These are phyloP conservation scores for Astrothelium subdiscretum DNA, from an alignment of 495 filamentous ascomycete genomes.

Conservation along the genomic window DNA sequence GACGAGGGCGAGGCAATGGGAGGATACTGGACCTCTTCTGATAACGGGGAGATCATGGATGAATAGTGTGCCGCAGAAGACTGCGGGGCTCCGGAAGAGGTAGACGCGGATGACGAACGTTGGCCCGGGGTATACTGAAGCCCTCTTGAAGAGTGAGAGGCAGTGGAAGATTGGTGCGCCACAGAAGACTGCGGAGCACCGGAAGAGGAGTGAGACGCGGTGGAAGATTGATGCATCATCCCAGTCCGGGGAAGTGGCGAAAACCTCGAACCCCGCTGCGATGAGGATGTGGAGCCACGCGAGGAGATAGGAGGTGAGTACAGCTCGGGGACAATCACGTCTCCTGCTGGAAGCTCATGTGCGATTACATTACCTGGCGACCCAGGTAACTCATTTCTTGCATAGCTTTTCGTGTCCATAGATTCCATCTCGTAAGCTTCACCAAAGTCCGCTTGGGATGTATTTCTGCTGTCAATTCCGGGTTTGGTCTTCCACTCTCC, in stretches of 20 bases:
- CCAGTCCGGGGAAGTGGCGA: background rate
- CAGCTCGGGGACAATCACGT: background rate
- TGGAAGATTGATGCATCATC: background rate
- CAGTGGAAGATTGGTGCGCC: conserved; percentile 39
- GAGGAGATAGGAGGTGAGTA: background rate
- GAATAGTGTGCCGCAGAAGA: background rate
- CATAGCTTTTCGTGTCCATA: background rate
- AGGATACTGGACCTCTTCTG: background rate
- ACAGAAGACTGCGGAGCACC: background rate
- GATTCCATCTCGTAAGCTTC: background rate
- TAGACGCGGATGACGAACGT: background rate
- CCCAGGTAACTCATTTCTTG: background rate
- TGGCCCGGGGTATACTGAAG: background rate
- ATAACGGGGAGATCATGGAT: background rate
- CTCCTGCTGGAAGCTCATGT: background rate
- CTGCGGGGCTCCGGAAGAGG: background rate
- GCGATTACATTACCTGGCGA: background rate
- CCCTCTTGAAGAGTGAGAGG: conserved; percentile 38
- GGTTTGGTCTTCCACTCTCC: background rate
- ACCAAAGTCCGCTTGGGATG: background rate
- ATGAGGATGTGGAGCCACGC: background rate
- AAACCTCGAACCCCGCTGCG: background rate
- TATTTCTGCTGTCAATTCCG: background rate
- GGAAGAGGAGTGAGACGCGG: background rate
- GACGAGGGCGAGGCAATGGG: background rate